phyloP scores from a whole-genome alignment of 2,329 filamentous ascomycete genomes.

The Ustulina deusta region DNA sequence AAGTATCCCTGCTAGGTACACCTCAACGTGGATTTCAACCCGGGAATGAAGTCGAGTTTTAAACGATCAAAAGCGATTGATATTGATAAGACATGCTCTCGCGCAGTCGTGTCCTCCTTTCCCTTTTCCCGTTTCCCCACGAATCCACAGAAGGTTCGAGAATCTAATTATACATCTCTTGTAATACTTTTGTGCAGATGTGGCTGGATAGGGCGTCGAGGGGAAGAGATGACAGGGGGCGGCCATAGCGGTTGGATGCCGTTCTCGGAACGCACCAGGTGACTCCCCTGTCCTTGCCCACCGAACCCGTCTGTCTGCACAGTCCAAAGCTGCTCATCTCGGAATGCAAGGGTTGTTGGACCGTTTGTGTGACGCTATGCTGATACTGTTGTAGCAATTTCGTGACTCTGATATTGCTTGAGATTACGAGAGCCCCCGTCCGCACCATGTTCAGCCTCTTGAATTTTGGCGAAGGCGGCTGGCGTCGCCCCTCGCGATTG shows the following conservation, averaged over 20 bases:
- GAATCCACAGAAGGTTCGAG: slow-evolving; percentile 61
- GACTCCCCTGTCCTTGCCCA: slow-evolving; percentile 38
- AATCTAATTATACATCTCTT: slow-evolving; percentile 47
- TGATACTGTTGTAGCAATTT: slow-evolving; percentile 36
- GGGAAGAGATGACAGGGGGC: slow-evolving; percentile 15
- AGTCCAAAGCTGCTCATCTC: slow-evolving; percentile 43
- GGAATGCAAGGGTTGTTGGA: slow-evolving; percentile 41
- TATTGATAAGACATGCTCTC: not conserved
- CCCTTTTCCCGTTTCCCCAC: not conserved
- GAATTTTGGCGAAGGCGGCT: slow-evolving; percentile 24
- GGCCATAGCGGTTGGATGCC: slow-evolving; percentile 40
- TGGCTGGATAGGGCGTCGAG: slow-evolving; percentile 25
- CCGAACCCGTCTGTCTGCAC: slow-evolving; percentile 23
- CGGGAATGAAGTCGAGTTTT: not conserved
- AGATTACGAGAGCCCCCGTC: slow-evolving; percentile 11
- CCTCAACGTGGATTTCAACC: not conserved
- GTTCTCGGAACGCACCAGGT: slow-evolving; percentile 47
- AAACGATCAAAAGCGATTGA: not conserved
- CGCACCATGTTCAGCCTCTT: slow-evolving; percentile 44
- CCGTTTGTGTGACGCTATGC: slow-evolving; percentile 45
- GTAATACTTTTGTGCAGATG: slow-evolving; percentile 28
- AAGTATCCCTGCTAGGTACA: not conserved
- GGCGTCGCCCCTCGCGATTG: slow-evolving; percentile 29
- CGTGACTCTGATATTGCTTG: not conserved
- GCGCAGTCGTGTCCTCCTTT: not conserved